Base-by-base conservation (phyloP, 2,329 filamentous ascomycete genomes). In the Fusarium mangiferae region DNA sequence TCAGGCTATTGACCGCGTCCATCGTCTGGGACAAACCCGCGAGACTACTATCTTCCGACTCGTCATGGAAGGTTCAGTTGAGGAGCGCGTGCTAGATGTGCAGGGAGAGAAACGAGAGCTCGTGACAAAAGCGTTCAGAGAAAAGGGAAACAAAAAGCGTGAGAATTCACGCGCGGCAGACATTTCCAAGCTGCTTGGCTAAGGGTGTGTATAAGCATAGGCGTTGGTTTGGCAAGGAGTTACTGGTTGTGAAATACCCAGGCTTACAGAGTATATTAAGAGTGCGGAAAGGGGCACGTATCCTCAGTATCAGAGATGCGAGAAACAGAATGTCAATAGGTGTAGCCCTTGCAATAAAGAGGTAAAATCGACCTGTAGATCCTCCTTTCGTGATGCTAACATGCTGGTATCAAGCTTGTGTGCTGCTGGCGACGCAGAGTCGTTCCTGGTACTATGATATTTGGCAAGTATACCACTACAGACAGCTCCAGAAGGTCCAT, bases 1-100 rank as follows among this genome's bases (percentile, higher is more conserved):
- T 75, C 95, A 98, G 80, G 95, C 95, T 7, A 88, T 97, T 6
- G 95, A 98, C 79, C 92, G 95, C 9, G 94, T 98, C 12, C 94
- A 98, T 80, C 89, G 95, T 1, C 86, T 98, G 0, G 95, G 95
- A 1, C 95, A 98, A 83, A 95, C 88, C 72, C 89, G 93, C 42
- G 88, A 91, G 69, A 95, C 92, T 0, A 95, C 90, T 3, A 91
- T 97, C 3, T 96, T 94, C 86, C 87, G 94, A 52, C 85, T 98
- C 15, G 90, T 98, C 4, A 92, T 97, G 84, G 93, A 97, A 76
- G 89, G 87, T 2, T 93, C 90, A 13, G 90, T 98, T 10, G 95
- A 98, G 81, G 93, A 97, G 80, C 87, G 91, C 1, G 94, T 97
- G 26, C 84, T 97, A 42, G 87, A 90, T 24, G 91, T 97, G 52